Base-by-base conservation (phyloP, 768 basidiomycete species). In the Suillus paluster region DNA sequence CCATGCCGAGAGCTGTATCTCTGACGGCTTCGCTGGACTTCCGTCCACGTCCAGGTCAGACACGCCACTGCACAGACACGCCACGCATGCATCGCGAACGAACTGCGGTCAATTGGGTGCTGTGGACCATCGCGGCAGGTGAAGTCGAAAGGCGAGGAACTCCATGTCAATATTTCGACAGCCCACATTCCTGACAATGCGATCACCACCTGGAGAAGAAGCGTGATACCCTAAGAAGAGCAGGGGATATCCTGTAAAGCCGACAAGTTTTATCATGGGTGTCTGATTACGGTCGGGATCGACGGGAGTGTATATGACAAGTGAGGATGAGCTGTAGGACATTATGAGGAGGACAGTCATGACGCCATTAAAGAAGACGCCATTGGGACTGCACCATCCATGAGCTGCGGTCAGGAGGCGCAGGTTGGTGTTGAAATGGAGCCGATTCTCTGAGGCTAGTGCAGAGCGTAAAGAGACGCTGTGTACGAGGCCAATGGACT, bases 101-200 rank as follows among this genome's bases (percentile, higher is more conserved):
- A 25, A 64, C 60, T 1, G 61, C 66, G 6, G 66, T 2, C 49
- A 75, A 66, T 10, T 67, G 67, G 0, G 68, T 63, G 19, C 75
- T 66, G n/a, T 71, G 69, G 10, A 76, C 64, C 34, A 75, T 63
- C 1, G 74, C 73, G 3, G 75, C 71, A 2, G 4, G 73, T 72
- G 1, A 69, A 64, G 15, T 73, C 73, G 15, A 76, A 67, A 14
- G 71, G 64, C 2, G 73, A 75, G 33, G 73, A 70, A 11, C 75
- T 76, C 75, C 73, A 75, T 9, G 75, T 75, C 56, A 71, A 45
- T n/a, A 73, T 60, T 52, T 68, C 64, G 19, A 69, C 67, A 21
- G 59, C 39, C 33, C 63, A 45, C n/a, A 67, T 61, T 15, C 71
- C 71, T 1, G 42, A 53, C 27, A 76, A 63, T 12, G 72, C 71